Conservation (phyloP, 768 basidiomycete genomes). For the Lentinula guzmanii region DNA sequence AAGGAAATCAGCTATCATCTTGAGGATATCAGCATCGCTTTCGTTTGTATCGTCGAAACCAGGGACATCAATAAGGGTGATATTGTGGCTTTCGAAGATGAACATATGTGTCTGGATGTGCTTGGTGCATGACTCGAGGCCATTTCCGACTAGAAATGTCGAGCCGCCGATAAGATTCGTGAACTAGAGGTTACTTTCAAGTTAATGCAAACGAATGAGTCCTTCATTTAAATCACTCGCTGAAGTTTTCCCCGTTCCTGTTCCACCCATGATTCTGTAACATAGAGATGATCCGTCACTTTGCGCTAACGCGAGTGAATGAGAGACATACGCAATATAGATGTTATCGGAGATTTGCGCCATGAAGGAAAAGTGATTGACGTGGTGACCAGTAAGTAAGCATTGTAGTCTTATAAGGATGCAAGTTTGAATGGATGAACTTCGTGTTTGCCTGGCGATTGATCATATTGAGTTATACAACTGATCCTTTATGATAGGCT, state of each 20-base stretch:
- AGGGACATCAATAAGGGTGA: constrained; percentile 36
- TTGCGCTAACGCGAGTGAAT: background rate
- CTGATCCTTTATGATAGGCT: too few relatives aligned
- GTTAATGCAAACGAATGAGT: background rate
- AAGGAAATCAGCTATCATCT: constrained; percentile 22
- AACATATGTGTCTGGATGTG: constrained; percentile 24
- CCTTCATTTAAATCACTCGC: background rate
- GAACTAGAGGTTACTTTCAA: constrained; percentile 22
- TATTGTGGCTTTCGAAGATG: constrained; percentile 18
- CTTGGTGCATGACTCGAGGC: constrained; percentile 33
- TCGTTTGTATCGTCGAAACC: constrained; percentile 36
- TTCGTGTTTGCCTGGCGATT: too few relatives aligned
- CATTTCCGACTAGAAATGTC: constrained; percentile 26
- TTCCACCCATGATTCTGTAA: constrained; percentile 11
- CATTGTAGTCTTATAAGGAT: too few relatives aligned
- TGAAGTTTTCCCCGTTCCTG: constrained; percentile 14
- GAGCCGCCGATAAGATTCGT: constrained; percentile 35
- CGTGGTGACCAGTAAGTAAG: background rate
- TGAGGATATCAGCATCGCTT: constrained; percentile 28
- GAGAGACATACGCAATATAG: background rate
- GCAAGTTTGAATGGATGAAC: too few relatives aligned
- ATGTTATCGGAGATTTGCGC: background rate
- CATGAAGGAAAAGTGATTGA: background rate
- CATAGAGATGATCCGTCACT: background rate
- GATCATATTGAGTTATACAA: too few relatives aligned